Evolutionary conservation across 1,284 basidiomycete species (phyloP), one percentile per base, ranked within the genome.

Genomic region (Tilletia setariae): DNA sequence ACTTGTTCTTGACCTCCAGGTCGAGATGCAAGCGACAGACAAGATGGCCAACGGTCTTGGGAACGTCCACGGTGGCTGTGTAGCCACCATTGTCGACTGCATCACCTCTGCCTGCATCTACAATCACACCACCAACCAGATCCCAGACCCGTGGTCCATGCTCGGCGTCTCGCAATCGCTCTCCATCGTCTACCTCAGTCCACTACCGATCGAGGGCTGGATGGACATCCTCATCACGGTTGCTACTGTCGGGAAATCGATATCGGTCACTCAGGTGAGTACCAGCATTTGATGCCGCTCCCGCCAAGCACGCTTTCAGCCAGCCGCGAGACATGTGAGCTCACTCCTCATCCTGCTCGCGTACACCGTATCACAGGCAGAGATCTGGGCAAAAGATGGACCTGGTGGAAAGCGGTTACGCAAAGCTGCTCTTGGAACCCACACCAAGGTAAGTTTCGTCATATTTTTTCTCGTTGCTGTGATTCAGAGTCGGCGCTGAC

Each of bases 121-220:
- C 65, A 61, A 30, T 25, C 56, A 32, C 46, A 43, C 65, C n/a
- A 13, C 47, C 13, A 61, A n/a, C 35, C 30, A 23, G 40, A 62
- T 35, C 23, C 56, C 63, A 64, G 67, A 71, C 23, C 77, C 77
- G 0, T 81, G 79, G 79, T 68, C 72, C 40, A 73, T 74, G 70
- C 71, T 79, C n/a, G 79, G 79, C 61, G 77, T 81, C 13, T 76
- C 78, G 56, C 76, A 79, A 51, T 75, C 76, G 62, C 70, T 81
- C 59, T 74, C 68, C n/a, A 72, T 79, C 19, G 63, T 79, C 44
- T 81, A 79, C 61, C 70, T 79, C 28, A 72, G 73, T 23, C 77
- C 78, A 8, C 72, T 71, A 15, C 74, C 71, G n/a, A 65, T 81
- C 15, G 74, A 68, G 62, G 63, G 51, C 13, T 79, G 76, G 67